These are phyloP conservation scores for Dictyostelium capitatum DNA, from an alignment of 78 protist species.

Conservation along the genomic window DNA sequence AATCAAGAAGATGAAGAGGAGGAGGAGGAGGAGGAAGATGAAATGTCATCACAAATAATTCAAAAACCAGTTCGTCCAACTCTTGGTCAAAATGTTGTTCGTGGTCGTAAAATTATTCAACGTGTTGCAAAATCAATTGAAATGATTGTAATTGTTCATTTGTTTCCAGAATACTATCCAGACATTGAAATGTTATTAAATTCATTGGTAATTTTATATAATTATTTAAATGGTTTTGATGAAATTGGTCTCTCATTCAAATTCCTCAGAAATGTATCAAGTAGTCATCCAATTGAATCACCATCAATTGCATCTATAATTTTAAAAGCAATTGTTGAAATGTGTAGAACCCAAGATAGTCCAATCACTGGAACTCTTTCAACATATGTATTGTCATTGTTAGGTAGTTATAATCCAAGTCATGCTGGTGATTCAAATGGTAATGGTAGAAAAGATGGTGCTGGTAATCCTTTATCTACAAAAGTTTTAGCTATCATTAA, in stretches of 20 bases:
- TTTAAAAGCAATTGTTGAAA: neutral
- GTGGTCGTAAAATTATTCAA: neutral
- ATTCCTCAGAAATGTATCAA: neutral
- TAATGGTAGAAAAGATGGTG: too few species aligned
- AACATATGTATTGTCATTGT: neutral
- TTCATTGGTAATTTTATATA: neutral
- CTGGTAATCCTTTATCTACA: neutral
- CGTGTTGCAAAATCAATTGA: neutral
- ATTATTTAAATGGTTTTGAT: neutral
- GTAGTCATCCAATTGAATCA: neutral
- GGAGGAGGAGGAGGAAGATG: conserved; percentile 13
- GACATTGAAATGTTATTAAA: neutral
- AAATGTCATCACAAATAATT: neutral
- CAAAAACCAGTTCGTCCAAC: neutral
- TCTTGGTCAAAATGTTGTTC: neutral
- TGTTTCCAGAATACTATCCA: neutral
- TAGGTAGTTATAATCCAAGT: neutral
- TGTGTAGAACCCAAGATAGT: neutral
- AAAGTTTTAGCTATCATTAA: conserved; percentile 16
- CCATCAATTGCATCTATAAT: conserved; percentile 6
- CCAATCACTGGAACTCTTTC: conserved; percentile 5
- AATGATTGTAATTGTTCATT: neutral
- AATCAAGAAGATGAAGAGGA: neutral
- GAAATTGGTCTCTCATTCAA: neutral
- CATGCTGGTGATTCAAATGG: neutral